Evolutionary conservation across 176 grass and related monocot genomes (phyloP).

Genomic region (Miscanthus lutarioriparius): DNA sequence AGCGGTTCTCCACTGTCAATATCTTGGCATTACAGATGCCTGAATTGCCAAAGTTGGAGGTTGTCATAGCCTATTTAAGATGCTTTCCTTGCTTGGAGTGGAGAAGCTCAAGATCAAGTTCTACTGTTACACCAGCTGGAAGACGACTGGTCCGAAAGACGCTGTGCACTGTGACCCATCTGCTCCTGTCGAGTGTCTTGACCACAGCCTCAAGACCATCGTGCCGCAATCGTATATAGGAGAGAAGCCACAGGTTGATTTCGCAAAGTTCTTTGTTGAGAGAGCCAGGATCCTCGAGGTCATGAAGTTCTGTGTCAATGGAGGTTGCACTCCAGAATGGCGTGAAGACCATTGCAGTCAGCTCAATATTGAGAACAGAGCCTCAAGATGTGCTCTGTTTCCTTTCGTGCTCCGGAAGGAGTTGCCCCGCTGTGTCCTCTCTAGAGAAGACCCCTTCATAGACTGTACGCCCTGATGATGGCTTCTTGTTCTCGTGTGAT

Average conservation of each 20-base stretch:
- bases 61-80: neutral
- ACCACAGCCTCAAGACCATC: slow-evolving; percentile 7
- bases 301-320: neutral
- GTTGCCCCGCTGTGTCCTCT: neutral
- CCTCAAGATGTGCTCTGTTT: neutral
- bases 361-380: neutral
- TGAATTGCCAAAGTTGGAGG: neutral
- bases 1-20: neutral
- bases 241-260: neutral
- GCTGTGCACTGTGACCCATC: neutral
- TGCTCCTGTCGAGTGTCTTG: neutral
- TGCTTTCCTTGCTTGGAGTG: slow-evolving; percentile 12
- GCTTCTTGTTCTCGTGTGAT: neutral
- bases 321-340: neutral
- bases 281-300: neutral
- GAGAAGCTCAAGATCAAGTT: slow-evolving; percentile 10
- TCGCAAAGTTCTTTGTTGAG: slow-evolving; percentile 8
- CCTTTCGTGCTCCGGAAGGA: neutral
- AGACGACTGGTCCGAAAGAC: neutral
- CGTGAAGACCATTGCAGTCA: neutral
- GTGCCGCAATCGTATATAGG: neutral
- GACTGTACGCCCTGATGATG: neutral
- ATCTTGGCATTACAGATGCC: neutral
- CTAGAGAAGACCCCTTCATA: neutral
- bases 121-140: neutral